Percentiles rank a stretch among this genome's conserved stretches.
These are phyloP conservation scores for Scleroderma bovista DNA, from an alignment of 768 basidiomycete species.

Conservation along the genomic window DNA sequence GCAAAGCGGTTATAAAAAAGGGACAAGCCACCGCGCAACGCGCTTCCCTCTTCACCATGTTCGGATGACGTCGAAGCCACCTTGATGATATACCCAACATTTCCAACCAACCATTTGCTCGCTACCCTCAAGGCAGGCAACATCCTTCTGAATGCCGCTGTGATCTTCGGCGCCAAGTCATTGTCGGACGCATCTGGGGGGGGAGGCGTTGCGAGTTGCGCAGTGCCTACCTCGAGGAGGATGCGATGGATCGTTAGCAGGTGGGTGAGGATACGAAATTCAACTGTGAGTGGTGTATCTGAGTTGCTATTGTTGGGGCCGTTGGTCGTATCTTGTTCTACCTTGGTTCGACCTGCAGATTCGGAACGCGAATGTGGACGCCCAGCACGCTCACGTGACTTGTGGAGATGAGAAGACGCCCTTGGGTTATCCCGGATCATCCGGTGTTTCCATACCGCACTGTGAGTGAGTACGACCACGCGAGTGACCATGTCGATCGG, in stretches of 20 bases:
- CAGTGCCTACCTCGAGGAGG: slow-evolving; percentile 60
- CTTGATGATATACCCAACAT: slow-evolving; percentile 61
- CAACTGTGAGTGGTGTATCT: slow-evolving; percentile 28
- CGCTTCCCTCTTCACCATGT: slow-evolving; percentile 14
- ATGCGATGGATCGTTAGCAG: slow-evolving; percentile 57
- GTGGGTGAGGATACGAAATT: slow-evolving; percentile 64
- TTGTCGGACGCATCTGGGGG: slow-evolving; percentile 48
- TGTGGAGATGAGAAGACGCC: background rate
- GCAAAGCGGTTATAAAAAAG: slow-evolving; percentile 73
- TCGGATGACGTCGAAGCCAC: slow-evolving; percentile 33
- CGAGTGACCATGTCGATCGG: slow-evolving; percentile 74
- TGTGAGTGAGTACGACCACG: slow-evolving; percentile 66
- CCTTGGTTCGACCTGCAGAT: background rate
- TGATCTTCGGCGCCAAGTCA: slow-evolving; percentile 76
- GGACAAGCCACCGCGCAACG: slow-evolving; percentile 26
- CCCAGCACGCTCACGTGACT: background rate
- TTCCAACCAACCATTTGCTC: slow-evolving; percentile 82
- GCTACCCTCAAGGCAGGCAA: slow-evolving; percentile 84
- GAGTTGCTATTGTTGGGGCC: background rate
- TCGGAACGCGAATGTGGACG: slow-evolving; percentile 11
- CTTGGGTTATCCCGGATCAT: slow-evolving; percentile 49
- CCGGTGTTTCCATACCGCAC: slow-evolving; percentile 80
- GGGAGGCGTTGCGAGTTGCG: slow-evolving; percentile 49
- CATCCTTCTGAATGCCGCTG: slow-evolving; percentile 78
- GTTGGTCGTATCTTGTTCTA: background rate